Evolutionary conservation across 2,329 filamentous ascomycete species (phyloP).

Genomic region (Hawksworthiomyces lignivorus): DNA sequence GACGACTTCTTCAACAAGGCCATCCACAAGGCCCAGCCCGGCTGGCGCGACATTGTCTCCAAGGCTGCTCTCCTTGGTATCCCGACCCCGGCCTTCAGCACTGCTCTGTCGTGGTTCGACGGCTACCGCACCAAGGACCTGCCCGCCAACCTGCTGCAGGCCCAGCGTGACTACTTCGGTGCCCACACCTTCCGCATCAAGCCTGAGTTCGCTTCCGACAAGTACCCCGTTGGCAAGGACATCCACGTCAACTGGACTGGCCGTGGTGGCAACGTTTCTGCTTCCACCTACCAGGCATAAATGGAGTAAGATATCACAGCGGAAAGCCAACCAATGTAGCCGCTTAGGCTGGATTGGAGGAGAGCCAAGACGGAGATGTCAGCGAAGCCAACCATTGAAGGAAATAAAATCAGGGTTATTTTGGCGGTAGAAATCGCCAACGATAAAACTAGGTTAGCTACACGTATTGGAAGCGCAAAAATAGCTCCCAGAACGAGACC

Average conservation of each 20-base stretch:
- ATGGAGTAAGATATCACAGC: too few species aligned
- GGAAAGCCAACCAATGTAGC: too few species aligned
- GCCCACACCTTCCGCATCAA: constrained; percentile 86
- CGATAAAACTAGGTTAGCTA: too few species aligned
- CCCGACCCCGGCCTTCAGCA: constrained; percentile 92
- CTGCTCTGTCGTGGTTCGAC: constrained; percentile 96
- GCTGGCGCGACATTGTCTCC: constrained; percentile 85
- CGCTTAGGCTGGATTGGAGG: too few species aligned
- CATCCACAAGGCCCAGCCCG: constrained; percentile 90
- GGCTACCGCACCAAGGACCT: constrained; percentile 96
- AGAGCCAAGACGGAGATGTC: too few species aligned
- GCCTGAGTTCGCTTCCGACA: constrained; percentile 66
- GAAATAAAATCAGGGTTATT: neutral
- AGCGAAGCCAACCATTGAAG: too few species aligned
- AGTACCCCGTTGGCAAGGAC: constrained; percentile 78
- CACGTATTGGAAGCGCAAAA: too few species aligned
- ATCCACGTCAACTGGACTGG: constrained; percentile 99
- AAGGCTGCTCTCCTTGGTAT: constrained; percentile 93
- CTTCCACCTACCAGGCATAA: constrained; percentile 96
- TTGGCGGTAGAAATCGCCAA: neutral
- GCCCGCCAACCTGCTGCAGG: constrained; percentile 96
- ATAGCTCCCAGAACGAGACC: too few species aligned
- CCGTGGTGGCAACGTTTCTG: constrained; percentile 92
- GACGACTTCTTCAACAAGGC: constrained; percentile 99
- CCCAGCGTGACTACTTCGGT: constrained; percentile 99